Evolutionary conservation across 2,329 filamentous ascomycete species (phyloP).

Genomic region (Chrysosporium keratinophilum): DNA sequence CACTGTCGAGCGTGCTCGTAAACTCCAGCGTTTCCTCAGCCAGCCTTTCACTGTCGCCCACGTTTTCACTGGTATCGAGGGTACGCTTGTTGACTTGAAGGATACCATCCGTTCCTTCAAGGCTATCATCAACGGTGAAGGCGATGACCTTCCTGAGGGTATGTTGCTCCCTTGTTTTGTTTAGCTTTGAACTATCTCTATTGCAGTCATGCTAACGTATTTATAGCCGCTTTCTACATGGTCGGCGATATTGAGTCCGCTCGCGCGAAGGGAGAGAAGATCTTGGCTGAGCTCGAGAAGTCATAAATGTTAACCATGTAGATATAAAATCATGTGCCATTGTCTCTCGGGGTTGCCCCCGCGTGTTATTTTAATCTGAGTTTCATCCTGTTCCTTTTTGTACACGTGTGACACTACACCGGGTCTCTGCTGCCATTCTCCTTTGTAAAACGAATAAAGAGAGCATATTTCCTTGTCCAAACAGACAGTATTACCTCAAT

Average conservation of each 20-base stretch:
- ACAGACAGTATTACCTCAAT: background rate
- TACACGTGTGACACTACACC: slow-evolving; percentile 10
- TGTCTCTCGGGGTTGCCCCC: slow-evolving; percentile 8
- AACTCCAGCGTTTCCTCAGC: slow-evolving; percentile 99
- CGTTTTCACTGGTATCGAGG: slow-evolving; percentile 72
- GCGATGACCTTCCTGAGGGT: slow-evolving; percentile 90
- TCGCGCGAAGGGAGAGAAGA: slow-evolving; percentile 98
- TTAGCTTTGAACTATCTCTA: slow-evolving; percentile 19
- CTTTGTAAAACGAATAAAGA: slow-evolving; percentile 10
- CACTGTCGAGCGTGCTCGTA: slow-evolving; percentile 99
- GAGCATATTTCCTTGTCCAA: slow-evolving; percentile 6
- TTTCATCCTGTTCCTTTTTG: slow-evolving; percentile 11
- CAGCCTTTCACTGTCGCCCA: slow-evolving; percentile 92
- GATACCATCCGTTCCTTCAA: slow-evolving; percentile 97
- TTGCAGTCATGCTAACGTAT: background rate
- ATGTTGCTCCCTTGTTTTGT: slow-evolving; percentile 29
- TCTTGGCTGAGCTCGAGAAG: slow-evolving; percentile 83
- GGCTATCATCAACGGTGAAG: slow-evolving; percentile 88
- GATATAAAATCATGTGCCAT: slow-evolving; percentile 14
- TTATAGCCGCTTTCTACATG: slow-evolving; percentile 75
- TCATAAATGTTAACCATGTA: slow-evolving; percentile 17
- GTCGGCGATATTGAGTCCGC: slow-evolving; percentile 92
- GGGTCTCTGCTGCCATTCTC: background rate
- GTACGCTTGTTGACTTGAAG: slow-evolving; percentile 94
- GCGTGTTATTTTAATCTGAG: slow-evolving; percentile 14